Evolutionary conservation across 495 filamentous ascomycete species (phyloP).

Genomic region (Talaromyces liani): DNA sequence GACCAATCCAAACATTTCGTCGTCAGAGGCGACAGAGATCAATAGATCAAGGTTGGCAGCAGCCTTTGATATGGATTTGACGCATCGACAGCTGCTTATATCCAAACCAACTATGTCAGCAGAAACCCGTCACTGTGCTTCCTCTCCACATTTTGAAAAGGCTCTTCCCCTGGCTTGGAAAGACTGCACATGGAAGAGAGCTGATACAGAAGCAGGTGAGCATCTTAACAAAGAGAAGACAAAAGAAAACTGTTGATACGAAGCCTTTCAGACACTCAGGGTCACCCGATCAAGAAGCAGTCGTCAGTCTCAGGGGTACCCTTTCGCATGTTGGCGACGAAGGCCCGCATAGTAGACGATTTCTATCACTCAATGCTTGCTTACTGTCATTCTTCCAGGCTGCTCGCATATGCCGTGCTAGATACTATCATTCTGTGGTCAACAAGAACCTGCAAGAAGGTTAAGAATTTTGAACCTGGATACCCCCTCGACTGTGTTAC

Average conservation of each 20-base stretch:
- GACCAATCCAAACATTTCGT: slow-evolving; percentile 45
- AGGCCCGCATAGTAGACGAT: slow-evolving; percentile 67
- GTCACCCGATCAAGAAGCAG: neutral
- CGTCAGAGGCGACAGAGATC: slow-evolving; percentile 52
- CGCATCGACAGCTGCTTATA: slow-evolving; percentile 48
- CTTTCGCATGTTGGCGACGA: slow-evolving; percentile 83
- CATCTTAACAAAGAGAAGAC: slow-evolving; percentile 4
- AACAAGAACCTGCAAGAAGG: slow-evolving; percentile 34
- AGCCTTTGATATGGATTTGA: slow-evolving; percentile 74
- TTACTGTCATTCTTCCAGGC: slow-evolving; percentile 65
- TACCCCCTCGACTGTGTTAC: slow-evolving; percentile 57
- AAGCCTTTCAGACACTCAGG: neutral
- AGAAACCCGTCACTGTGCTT: slow-evolving; percentile 17
- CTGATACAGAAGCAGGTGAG: slow-evolving; percentile 43
- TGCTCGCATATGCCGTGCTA: slow-evolving; percentile 80
- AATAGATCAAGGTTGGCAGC: slow-evolving; percentile 73
- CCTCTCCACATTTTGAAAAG: slow-evolving; percentile 25
- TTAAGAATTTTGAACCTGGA: slow-evolving; percentile 39
- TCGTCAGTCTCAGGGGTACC: slow-evolving; percentile 31
- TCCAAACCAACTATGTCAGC: slow-evolving; percentile 15
- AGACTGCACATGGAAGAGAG: slow-evolving; percentile 52
- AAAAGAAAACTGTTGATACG: neutral
- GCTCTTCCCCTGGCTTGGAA: slow-evolving; percentile 44
- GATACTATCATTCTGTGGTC: slow-evolving; percentile 86
- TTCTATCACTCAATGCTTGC: slow-evolving; percentile 92